Percentiles rank a stretch among this genome's conserved stretches.
phyloP scores from a whole-genome alignment of 2,329 filamentous ascomycete genomes.

The Emmonsiellopsis sp. region DNA sequence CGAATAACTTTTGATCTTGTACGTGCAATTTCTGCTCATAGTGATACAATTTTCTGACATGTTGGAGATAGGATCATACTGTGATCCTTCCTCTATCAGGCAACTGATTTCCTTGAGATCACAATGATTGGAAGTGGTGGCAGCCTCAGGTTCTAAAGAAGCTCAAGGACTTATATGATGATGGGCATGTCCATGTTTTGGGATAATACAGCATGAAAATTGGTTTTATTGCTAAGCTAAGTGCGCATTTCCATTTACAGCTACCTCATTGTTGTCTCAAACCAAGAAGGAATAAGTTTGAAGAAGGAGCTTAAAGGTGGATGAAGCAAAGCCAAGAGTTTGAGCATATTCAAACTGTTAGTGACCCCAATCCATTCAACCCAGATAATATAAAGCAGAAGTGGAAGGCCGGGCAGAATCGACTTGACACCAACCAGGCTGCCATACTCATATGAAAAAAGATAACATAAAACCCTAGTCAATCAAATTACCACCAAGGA shows the following conservation, averaged over 20 bases:
- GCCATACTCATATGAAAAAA: no score
- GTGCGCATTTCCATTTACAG: constrained; percentile 31
- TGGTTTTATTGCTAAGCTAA: constrained; percentile 8
- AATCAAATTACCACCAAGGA: no score
- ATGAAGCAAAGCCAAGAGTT: constrained; percentile 56
- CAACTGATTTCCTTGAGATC: constrained; percentile 62
- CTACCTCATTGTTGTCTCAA: constrained; percentile 73
- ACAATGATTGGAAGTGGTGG: constrained; percentile 94
- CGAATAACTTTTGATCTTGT: constrained; percentile 34
- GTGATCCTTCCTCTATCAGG: constrained; percentile 72
- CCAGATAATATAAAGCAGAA: no score
- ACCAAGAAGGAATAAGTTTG: constrained; percentile 75
- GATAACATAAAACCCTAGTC: no score
- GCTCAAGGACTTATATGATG: constrained; percentile 59
- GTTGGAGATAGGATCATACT: constrained; percentile 63
- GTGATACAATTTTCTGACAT: neutral
- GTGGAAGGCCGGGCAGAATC: no score
- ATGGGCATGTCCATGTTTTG: constrained; percentile 45
- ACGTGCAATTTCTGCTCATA: constrained; percentile 8
- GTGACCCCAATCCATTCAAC: constrained; percentile 46
- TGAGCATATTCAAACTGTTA: constrained; percentile 76
- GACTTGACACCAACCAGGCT: no score
- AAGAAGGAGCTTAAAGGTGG: constrained; percentile 62
- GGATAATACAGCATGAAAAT: neutral
- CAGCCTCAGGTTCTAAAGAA: constrained; percentile 57